Percentiles rank a stretch among this genome's conserved stretches.
Conservation (phyloP, 2,329 filamentous ascomycete species). For the Fusarium praegraminearum region DNA sequence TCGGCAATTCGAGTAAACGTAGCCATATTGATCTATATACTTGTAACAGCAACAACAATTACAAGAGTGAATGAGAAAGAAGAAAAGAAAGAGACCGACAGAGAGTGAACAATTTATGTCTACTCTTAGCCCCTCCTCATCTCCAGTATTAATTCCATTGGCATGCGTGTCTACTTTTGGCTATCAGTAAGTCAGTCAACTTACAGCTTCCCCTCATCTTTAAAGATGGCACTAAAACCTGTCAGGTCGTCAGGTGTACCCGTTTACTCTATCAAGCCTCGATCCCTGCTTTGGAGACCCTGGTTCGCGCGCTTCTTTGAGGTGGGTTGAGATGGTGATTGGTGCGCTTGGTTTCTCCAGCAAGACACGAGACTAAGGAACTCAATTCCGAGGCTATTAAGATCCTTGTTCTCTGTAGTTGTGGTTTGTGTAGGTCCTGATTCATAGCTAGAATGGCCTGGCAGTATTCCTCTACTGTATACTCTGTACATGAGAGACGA, state of each 20-base stretch:
- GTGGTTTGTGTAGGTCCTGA: background rate
- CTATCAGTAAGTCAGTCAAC: background rate
- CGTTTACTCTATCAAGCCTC: background rate
- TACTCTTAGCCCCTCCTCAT: conserved; percentile 3
- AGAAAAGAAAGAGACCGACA: background rate
- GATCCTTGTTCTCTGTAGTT: background rate
- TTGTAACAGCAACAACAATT: background rate
- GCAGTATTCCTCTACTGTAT: background rate
- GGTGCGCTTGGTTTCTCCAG: conserved; percentile 7
- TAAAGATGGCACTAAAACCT: conserved; percentile 8
- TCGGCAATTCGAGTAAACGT: conserved; percentile 77
- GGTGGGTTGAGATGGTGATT: background rate
- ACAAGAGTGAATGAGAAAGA: background rate
- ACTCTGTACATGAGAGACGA: background rate
- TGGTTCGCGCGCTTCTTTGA: conserved; percentile 15
- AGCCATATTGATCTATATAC: conserved; percentile 65
- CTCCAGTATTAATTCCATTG: conserved; percentile 1
- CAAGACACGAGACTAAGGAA: conserved; percentile 33
- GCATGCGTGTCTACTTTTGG: background rate
- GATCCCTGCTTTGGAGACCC: background rate
- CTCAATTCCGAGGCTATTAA: conserved; percentile 9
- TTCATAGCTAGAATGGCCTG: background rate
- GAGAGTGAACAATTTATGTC: conserved; percentile 7
- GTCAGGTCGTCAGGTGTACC: conserved; percentile 1
- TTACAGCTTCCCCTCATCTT: conserved; percentile 9